A percentile compares a stretch with the other conserved stretches of the same genome.
phyloP scores from a whole-genome alignment of 148 eudicot genomes.

The Tetragonia tetragonoides region DNA sequence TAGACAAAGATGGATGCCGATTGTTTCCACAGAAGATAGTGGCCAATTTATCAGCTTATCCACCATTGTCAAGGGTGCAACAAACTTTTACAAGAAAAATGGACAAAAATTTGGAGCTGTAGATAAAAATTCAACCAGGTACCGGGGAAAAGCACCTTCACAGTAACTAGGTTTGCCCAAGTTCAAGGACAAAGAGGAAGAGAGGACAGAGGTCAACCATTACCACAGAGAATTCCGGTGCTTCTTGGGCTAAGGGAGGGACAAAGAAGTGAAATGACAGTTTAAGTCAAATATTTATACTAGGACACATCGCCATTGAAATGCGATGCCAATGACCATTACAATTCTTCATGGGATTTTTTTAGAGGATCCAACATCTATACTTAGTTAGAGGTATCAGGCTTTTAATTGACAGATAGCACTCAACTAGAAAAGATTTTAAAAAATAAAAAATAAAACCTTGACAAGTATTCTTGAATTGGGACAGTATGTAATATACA shows the following conservation, averaged over 20 bases:
- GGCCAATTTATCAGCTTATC: no score
- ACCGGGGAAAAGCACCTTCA: no score
- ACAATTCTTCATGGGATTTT: background rate
- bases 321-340: background rate
- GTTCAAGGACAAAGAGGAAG: background rate
- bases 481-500: background rate
- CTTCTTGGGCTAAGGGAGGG: background rate
- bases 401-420: background rate
- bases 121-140: no score
- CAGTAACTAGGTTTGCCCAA: no score
- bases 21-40: no score
- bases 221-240: background rate
- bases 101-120: no score
- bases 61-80: no score
- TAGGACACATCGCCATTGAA: background rate
- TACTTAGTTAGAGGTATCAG: background rate
- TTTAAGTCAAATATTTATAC: background rate
- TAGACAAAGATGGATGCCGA: no score
- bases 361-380: background rate
- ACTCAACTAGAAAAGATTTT: background rate
- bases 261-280: background rate
- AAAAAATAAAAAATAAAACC: no score
- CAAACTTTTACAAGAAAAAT: no score
- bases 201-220: no score
- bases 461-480: background rate